Evolutionary conservation across 2,329 filamentous ascomycete species (phyloP).

Genomic region (Diaporthe sp.): DNA sequence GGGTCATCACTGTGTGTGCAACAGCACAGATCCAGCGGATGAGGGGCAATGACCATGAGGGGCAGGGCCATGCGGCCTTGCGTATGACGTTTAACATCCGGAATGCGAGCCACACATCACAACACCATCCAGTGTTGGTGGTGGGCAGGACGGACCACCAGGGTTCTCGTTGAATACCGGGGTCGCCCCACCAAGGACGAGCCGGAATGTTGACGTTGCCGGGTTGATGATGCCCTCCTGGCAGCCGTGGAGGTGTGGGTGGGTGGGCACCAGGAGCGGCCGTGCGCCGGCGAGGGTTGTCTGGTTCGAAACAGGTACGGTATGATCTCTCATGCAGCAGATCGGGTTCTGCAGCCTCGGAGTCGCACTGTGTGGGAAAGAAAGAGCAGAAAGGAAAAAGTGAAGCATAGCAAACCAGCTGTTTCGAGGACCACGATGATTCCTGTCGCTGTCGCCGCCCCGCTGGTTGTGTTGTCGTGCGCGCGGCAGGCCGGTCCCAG

Average conservation of each 20-base stretch:
- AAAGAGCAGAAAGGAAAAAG: neutral
- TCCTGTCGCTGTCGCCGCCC: neutral
- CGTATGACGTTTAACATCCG: constrained; percentile 16
- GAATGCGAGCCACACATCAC: neutral
- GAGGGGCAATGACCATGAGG: neutral
- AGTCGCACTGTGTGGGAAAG: neutral
- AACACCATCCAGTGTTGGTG: neutral
- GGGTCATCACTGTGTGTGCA: neutral
- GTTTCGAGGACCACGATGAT: constrained; percentile 13
- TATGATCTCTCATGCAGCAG: constrained; percentile 29
- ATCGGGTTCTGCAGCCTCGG: neutral
- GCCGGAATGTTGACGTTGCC: neutral
- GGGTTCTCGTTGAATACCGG: neutral
- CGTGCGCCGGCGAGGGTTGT: constrained; percentile 26
- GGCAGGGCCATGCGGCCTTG: neutral
- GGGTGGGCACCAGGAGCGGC: neutral
- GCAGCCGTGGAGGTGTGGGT: neutral
- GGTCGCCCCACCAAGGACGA: constrained; percentile 10
- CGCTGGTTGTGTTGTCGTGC: neutral
- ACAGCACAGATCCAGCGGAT: constrained; percentile 1
- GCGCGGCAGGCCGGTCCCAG: neutral
- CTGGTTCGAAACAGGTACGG: constrained; percentile 32
- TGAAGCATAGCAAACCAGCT: neutral
- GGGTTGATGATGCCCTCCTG: neutral
- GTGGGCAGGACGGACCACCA: neutral